These are phyloP conservation scores for Periconia macrospinosa DNA, from an alignment of 2,329 filamentous ascomycete genomes.

Conservation along the genomic window DNA sequence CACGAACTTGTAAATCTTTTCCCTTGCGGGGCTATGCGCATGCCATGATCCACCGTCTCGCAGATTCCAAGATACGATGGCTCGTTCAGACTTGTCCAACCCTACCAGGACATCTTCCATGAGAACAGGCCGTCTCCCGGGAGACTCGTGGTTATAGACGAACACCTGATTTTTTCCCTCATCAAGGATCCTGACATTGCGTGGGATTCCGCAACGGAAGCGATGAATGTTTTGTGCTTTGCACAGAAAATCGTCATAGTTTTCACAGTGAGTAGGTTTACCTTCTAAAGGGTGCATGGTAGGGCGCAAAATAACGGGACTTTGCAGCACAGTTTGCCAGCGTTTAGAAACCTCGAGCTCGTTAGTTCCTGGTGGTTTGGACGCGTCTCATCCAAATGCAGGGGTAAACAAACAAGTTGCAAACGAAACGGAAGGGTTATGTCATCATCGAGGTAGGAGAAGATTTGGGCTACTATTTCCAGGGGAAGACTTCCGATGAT, in stretches of 20 bases:
- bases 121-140: slow-evolving; percentile 1
- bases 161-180: background rate
- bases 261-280: slow-evolving; percentile 13
- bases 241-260: slow-evolving; percentile 15
- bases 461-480: slow-evolving; percentile 42
- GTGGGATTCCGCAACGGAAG: slow-evolving; percentile 23
- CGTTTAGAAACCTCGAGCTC: slow-evolving; percentile 31
- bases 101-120: slow-evolving; percentile 21
- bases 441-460: slow-evolving; percentile 39
- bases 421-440: slow-evolving; percentile 28
- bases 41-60: slow-evolving; percentile 15
- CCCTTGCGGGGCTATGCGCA: slow-evolving; percentile 21
- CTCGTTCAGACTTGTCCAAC: slow-evolving; percentile 5
- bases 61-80: slow-evolving; percentile 26
- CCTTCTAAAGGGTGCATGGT: slow-evolving; percentile 26
- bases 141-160: background rate
- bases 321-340: slow-evolving; percentile 35
- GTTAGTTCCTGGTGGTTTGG: slow-evolving; percentile 1
- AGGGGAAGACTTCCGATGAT: slow-evolving; percentile 40
- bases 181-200: too few relatives aligned
- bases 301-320: slow-evolving; percentile 22
- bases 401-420: slow-evolving; percentile 24
- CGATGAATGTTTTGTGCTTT: slow-evolving; percentile 28
- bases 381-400: too few relatives aligned
- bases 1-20: slow-evolving; percentile 14